Conservation (phyloP, 139 green algal species). For the Volvox reticuliferus region DNA sequence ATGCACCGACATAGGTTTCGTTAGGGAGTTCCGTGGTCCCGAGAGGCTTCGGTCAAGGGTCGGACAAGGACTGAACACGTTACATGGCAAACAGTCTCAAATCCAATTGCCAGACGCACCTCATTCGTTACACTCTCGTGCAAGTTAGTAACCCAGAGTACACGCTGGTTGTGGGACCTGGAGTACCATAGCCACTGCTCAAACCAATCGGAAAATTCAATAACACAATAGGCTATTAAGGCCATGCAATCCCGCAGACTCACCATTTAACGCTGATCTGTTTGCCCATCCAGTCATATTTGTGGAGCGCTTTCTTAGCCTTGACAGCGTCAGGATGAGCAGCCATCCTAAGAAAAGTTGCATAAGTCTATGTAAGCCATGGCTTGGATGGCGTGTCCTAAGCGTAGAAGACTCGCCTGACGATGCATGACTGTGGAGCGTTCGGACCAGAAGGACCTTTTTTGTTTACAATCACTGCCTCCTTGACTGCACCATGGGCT, state of each 20-base stretch:
- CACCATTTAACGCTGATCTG: slow-evolving; percentile 46
- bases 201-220: no score
- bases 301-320: slow-evolving; percentile 44
- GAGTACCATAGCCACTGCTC: neutral
- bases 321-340: slow-evolving; percentile 10
- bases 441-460: slow-evolving; percentile 17
- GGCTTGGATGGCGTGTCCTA: neutral
- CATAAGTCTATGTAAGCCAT: neutral
- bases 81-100: no score
- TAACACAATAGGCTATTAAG: no score
- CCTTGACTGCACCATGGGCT: slow-evolving; percentile 20
- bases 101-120: slow-evolving; percentile 26
- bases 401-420: slow-evolving; percentile 11
- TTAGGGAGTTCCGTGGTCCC: no score
- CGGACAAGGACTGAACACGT: no score
- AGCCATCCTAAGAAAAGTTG: slow-evolving; percentile 11
- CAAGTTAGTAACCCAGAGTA: slow-evolving; percentile 51
- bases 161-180: slow-evolving; percentile 56
- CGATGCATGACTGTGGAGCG: slow-evolving; percentile 40
- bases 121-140: slow-evolving; percentile 59
- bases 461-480: slow-evolving; percentile 42
- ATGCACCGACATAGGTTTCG: no score
- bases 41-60: no score
- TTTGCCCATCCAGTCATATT: slow-evolving; percentile 44
- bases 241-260: neutral